Conservation (phyloP, 2,329 filamentous ascomycete species). For the Ceratocystis cacaofunesta region DNA sequence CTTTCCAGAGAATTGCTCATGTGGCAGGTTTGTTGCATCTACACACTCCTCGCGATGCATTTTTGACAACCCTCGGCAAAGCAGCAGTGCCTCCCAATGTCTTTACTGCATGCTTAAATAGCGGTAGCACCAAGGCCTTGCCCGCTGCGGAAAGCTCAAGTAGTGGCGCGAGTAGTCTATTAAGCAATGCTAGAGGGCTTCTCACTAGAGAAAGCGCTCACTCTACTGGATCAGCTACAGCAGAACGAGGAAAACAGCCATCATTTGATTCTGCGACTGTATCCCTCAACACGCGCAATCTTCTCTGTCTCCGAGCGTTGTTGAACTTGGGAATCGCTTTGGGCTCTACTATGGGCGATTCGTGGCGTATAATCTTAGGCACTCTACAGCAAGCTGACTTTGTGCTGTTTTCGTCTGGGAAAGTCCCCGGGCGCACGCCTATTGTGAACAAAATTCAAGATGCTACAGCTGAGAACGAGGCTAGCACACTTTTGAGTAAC, state of each 20-base stretch:
- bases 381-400: constrained; percentile 88
- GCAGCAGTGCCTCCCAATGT: constrained; percentile 77
- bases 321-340: constrained; percentile 92
- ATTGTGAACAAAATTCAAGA: constrained; percentile 32
- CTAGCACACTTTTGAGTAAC: constrained; percentile 41
- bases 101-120: constrained; percentile 43
- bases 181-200: constrained; percentile 56
- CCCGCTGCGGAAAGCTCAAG: constrained; percentile 27
- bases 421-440: constrained; percentile 37
- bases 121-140: constrained; percentile 31
- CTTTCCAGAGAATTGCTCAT: constrained; percentile 90
- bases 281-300: constrained; percentile 70
- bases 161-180: constrained; percentile 36
- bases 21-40: constrained; percentile 80
- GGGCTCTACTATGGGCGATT: constrained; percentile 67
- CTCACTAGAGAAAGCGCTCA: constrained; percentile 59
- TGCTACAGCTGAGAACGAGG: constrained; percentile 36
- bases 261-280: constrained; percentile 40
- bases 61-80: constrained; percentile 86
- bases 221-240: constrained; percentile 38
- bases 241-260: constrained; percentile 44
- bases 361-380: constrained; percentile 85
- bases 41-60: constrained; percentile 77
- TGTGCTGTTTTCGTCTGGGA: constrained; percentile 54
- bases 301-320: constrained; percentile 77